Evolutionary conservation across 2,329 filamentous ascomycete genomes (phyloP).

Genomic region (Sclerotinia minor): DNA sequence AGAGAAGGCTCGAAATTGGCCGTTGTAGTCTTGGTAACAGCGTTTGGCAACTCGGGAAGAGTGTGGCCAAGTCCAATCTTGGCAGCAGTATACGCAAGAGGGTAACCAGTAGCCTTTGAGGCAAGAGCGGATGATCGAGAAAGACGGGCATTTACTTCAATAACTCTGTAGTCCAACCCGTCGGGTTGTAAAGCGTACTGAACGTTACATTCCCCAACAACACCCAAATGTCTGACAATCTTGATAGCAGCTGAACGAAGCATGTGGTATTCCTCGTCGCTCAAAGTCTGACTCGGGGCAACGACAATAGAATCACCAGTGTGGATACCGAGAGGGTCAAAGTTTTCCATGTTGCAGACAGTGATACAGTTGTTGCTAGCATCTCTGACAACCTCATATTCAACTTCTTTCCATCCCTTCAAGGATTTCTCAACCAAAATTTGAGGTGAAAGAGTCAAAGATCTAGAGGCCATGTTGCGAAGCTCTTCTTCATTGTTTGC

Average conservation of each 20-base stretch:
- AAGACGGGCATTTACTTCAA: constrained; percentile 97
- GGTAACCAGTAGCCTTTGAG: constrained; percentile 97
- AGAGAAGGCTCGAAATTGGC: constrained; percentile 98
- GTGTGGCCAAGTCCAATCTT: constrained; percentile 98
- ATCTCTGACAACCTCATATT: constrained; percentile 97
- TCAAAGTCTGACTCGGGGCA: constrained; percentile 92
- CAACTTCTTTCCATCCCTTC: constrained; percentile 99
- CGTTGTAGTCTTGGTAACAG: constrained; percentile 97
- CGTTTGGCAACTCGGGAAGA: constrained; percentile 92
- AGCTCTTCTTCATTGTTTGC: constrained; percentile 93
- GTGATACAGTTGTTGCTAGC: constrained; percentile 98
- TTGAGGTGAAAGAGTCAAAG: constrained; percentile 89
- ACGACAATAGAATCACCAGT: constrained; percentile 99
- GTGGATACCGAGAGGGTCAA: constrained; percentile 95
- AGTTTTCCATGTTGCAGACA: constrained; percentile 99
- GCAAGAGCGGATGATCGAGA: constrained; percentile 95
- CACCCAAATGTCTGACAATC: constrained; percentile 94
- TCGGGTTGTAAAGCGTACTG: constrained; percentile 97
- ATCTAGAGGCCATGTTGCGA: constrained; percentile 87
- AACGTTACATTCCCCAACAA: constrained; percentile 98
- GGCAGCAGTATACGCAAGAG: constrained; percentile 92
- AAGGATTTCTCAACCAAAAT: constrained; percentile 98
- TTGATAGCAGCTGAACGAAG: constrained; percentile 96
- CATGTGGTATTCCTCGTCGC: constrained; percentile 99
- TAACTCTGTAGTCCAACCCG: constrained; percentile 96